Evolutionary conservation across 2,329 filamentous ascomycete species (phyloP), one percentile per base, ranked within the genome.

Genomic region (Trichoderma gracile): DNA sequence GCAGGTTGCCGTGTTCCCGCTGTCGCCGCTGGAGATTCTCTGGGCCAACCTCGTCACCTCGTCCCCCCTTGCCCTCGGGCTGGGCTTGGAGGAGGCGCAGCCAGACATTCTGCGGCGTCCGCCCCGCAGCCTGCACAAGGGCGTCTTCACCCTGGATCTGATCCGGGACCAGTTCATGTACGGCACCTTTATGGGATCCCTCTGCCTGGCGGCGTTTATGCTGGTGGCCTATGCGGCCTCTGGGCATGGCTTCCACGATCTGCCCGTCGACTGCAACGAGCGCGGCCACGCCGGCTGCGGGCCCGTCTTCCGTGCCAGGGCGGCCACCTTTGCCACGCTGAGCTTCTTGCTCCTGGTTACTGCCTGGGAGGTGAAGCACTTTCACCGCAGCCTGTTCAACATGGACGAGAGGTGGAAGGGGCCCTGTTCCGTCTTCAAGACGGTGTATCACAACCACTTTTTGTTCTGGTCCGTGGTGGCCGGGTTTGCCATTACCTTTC

Each of bases 31-130:
- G 4, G 88, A 92, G 72, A 90, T 91, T 70, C 82, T 92, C 38
- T 92, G 89, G 89, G 87, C 89, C 67, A 92, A 91, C 73, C 85
- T 92, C 71, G 84, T 91, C 60, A 92, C 89, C 1, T 90, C 87
- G 1, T 89, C 86, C 7, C 84, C 90, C 69, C 82, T 90, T 1
- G 89, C 89, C 47, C 86, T 92, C 69, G 89, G 89, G 60, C 81
- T 92, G 0, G 89, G 89, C 6, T 85, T 91, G 66, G 89, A 92
- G 71, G 82, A 86, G 64, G 87, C 88, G 0, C 83, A 87, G 38
- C 84, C 86, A 0, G 88, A 91, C 72, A 86, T 92, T 66, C 84
- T 91, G 72, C 73, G 79, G 6, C 86, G 89, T 0, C 86, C 87
- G 1, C 89, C 89, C 7, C 86, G 89, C 67, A 81, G 81, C 67